phyloP scores from a whole-genome alignment of 345 rosid species.

The Garcia nutans region DNA sequence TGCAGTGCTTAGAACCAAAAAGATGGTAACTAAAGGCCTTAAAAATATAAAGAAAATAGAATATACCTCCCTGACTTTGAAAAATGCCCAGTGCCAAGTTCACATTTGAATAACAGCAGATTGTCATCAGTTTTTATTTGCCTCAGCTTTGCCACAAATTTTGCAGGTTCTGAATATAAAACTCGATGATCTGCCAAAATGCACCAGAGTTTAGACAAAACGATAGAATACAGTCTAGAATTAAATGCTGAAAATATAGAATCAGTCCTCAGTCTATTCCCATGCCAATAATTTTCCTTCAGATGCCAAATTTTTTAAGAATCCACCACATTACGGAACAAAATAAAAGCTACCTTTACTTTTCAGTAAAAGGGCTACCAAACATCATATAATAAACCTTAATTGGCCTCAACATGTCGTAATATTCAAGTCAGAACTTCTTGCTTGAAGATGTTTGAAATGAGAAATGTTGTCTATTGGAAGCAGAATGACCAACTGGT shows the following conservation, averaged over 20 bases:
- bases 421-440: not conserved
- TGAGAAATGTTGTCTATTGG: not conserved
- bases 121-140: slow-evolving; percentile 76
- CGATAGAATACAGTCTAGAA: not conserved
- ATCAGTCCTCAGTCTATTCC: not conserved
- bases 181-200: slow-evolving; percentile 75
- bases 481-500: not conserved
- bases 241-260: not conserved
- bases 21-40: not conserved
- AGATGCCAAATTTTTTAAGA: no score
- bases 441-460: not conserved
- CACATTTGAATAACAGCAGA: slow-evolving; percentile 75
- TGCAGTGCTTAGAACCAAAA: not conserved
- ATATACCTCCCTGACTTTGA: slow-evolving; percentile 93
- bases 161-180: slow-evolving; percentile 89
- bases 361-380: not conserved
- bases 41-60: not conserved
- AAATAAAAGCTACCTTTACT: no score
- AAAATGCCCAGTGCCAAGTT: slow-evolving; percentile 91
- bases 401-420: not conserved
- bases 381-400: not conserved
- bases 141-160: slow-evolving; percentile 89
- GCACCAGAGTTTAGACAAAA: not conserved
- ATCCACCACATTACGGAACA: no score
- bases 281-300: not conserved